Evolutionary conservation across 2,329 filamentous ascomycete species (phyloP).

Genomic region (Nothopassalora personata): DNA sequence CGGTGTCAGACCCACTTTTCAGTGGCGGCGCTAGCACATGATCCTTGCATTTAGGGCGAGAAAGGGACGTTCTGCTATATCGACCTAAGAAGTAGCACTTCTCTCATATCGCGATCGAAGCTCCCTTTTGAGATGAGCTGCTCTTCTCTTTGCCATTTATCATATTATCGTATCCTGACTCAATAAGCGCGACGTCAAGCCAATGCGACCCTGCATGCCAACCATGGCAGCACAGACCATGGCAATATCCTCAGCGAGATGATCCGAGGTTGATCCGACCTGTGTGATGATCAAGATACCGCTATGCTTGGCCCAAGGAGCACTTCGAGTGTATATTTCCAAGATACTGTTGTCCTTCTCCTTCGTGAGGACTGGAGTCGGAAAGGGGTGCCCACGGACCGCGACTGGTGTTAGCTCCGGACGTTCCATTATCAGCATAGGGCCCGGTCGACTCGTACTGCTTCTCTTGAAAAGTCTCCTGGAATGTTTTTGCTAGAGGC

Average conservation of each 20-base stretch:
- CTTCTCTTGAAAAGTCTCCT: background rate
- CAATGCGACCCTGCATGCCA: conserved; percentile 2
- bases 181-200: background rate
- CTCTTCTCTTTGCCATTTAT: background rate
- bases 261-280: background rate
- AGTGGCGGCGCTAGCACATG: no score
- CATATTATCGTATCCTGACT: background rate
- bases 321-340: conserved; percentile 1
- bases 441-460: no score
- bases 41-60: no score
- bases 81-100: no score
- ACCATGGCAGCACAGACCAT: background rate
- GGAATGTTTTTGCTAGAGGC: background rate
- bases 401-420: background rate
- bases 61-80: no score
- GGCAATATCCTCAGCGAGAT: background rate
- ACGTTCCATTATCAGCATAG: background rate
- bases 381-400: background rate
- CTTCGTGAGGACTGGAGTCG: background rate
- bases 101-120: background rate
- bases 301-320: conserved; percentile 1
- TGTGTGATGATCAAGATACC: background rate
- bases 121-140: background rate
- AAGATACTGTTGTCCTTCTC: background rate
- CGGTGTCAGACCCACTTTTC: no score